These are phyloP conservation scores for Helianthus annuus DNA, from an alignment of 129 eudicot genomes.

Conservation along the genomic window HanXRQr2.0-SUNRISE NC_035447.2:41863825-41864324, in stretches of 20 bases:
- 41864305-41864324: too few relatives aligned
- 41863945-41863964: slow-evolving; percentile 35
- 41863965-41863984: slow-evolving; percentile 44
- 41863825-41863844: too few relatives aligned
- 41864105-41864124: slow-evolving; percentile 25
- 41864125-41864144: slow-evolving; percentile 19
- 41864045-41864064: background rate
- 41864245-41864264: background rate
- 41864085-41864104: slow-evolving; percentile 12
- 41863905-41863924: slow-evolving; percentile 41
- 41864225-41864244: background rate
- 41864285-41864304: too few relatives aligned
- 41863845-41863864: too few relatives aligned
- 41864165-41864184: slow-evolving; percentile 39
- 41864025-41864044: slow-evolving; percentile 22
- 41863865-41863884: slow-evolving; percentile 34
- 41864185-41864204: slow-evolving; percentile 27
- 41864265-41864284: background rate
- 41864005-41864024: slow-evolving; percentile 22
- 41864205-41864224: slow-evolving; percentile 12
- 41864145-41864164: slow-evolving; percentile 33
- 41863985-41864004: slow-evolving; percentile 29
- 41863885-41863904: slow-evolving; percentile 27
- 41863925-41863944: slow-evolving; percentile 19
- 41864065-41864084: too few relatives aligned